Base-by-base conservation (phyloP, 192 early-diverging fungal genomes). In the Paraglomus brasilianum region DNA sequence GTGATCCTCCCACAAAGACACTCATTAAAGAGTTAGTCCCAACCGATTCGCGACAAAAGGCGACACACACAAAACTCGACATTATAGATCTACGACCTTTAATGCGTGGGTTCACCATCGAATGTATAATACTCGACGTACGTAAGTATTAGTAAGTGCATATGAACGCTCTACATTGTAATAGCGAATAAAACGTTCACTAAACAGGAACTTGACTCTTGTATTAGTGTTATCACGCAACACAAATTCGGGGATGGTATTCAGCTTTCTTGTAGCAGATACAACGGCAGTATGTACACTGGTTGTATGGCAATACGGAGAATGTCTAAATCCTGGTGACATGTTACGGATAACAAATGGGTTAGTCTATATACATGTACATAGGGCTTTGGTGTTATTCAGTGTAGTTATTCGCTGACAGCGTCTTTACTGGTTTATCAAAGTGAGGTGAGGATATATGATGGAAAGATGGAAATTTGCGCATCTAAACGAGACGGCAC, bases 231-330 rank as follows among this genome's bases (percentile, higher is more conserved):
- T 41, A 4, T 13, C 13, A 24, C 47, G 65, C 19, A 52, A 53
- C 5, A 52, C 65, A 30, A 14, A 49, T 13, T 8, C 36, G 53
- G 65, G 45, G 21, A 40, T 52, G n/a, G 65, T 52, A 39, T n/a
- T 67, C 45, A 50, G 39, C 24, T 67, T 67, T n/a, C 47, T 50
- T 21, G 65, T 67, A 5, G 65, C 65, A 0, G 65, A 67, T 17
- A 40, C 50, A 41, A 67, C 65, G 4, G 65, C 65, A 0, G 36
- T 52, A 19, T 67, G 65, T 42, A 67, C 65, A 24, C 30, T 67
- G 5, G 65, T 67, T 0, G 45, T 67, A 15, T 67, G 65, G 65
- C 49, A 67, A 21, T 43, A 67, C 30, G 65, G 65, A 15, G 38
- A 53, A 22, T 21, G 45, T 67, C 53, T 38, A 22, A 51, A 41